Evolutionary conservation across 345 rosid species (phyloP), one percentile per base, ranked within the genome.

Genomic region (Rhizophora apiculata): DNA sequence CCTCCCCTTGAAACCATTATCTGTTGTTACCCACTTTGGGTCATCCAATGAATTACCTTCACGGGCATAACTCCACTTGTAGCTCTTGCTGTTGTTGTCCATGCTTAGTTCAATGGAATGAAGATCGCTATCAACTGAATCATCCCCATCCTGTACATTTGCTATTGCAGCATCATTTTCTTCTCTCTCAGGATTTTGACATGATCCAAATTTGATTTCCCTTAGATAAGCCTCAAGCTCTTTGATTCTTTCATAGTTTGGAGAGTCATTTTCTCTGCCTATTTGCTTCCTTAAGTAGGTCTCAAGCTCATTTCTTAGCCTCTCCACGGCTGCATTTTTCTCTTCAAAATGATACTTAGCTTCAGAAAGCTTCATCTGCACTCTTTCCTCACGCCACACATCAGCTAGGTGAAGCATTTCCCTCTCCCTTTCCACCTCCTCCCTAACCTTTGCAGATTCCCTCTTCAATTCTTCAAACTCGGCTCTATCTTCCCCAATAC

Each of bases 371-470:
- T 95, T 95, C 99, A 95, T 95, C 77, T 95, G 97, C 46, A 95
- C 92, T 67, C 99, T 80, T 79, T 95, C 97, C 80, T 95, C 97
- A 0, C 99, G 89, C 79, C 90, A 71, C 31, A 90, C 89, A 77
- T 92, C 99, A 7, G 97, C 99, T 6, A 95, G 72, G 66, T 84
- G 96, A 83, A 95, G 90, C 97, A 95, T 95, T 73, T 90, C 90
- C 82, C 99, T 86, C 77, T 95, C 99, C 76, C 87, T 86, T 78
- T 92, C 99, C 55, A 92, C 87, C 72, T 95, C 97, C 49, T 90
- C 92, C 63, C 79, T 68, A n/a, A 82, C 88, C 67, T 85, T 82
- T 27, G 65, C 85, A 0, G 96, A 80, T 64, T 87, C 87, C 71
- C 79, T 84, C 76, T 84, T 87, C 79, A 88, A 51, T 73, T 82